Evolutionary conservation across 148 eudicot genomes (phyloP).

Genomic region (Silene latifolia): DNA sequence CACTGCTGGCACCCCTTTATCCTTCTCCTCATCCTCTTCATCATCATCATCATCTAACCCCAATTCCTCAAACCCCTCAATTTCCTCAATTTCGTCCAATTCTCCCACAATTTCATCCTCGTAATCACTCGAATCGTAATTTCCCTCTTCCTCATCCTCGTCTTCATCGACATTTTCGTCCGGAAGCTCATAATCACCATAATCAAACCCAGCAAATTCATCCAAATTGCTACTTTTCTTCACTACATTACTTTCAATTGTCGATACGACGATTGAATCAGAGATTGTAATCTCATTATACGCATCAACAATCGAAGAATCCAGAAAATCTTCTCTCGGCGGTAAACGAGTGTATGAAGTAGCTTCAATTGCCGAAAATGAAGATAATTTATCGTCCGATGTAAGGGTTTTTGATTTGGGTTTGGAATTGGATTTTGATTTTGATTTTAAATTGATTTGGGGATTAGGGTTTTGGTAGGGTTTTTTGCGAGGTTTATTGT

Average conservation of each 20-base stretch:
- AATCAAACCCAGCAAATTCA: constrained; percentile 20
- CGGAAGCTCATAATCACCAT: constrained; percentile 28
- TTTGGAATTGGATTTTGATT: constrained; percentile 19
- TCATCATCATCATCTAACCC: constrained; percentile 22
- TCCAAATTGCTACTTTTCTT: constrained; percentile 14
- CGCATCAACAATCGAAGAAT: constrained; percentile 16
- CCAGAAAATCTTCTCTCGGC: constrained; percentile 40
- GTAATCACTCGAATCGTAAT: constrained; percentile 15
- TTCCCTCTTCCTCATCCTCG: constrained; percentile 15
- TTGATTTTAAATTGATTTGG: constrained; percentile 14
- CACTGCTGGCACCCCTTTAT: constrained; percentile 94
- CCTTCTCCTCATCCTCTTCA: constrained; percentile 54
- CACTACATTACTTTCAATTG: constrained; percentile 10
- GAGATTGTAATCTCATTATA: constrained; percentile 40
- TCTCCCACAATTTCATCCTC: constrained; percentile 22
- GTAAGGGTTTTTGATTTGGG: constrained; percentile 15
- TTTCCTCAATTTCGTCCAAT: constrained; percentile 10
- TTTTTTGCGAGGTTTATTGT: constrained; percentile 22
- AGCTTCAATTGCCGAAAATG: constrained; percentile 57
- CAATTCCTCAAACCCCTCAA: constrained; percentile 22
- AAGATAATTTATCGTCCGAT: constrained; percentile 16
- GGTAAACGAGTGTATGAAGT: constrained; percentile 85
- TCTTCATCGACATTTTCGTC: constrained; percentile 18
- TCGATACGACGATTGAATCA: constrained; percentile 22
- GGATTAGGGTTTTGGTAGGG: constrained; percentile 35